These are phyloP conservation scores for Penicillium psychrosexuale DNA, from an alignment of 2,329 filamentous ascomycete species.

Conservation along the genomic window DNA sequence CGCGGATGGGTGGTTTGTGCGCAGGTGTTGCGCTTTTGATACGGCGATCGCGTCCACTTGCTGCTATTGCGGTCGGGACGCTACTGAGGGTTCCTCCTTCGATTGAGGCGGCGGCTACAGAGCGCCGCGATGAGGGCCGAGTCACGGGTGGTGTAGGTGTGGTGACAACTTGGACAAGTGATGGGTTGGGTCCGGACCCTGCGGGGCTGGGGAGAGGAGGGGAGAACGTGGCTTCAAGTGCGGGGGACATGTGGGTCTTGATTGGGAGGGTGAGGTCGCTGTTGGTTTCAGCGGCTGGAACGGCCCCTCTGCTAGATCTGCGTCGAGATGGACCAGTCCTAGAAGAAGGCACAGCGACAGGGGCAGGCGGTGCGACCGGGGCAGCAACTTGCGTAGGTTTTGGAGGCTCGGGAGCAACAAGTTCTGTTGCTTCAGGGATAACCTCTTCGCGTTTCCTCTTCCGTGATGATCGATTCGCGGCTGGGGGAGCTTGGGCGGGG, in stretches of 20 bases:
- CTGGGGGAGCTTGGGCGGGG: constrained; percentile 21
- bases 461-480: constrained; percentile 27
- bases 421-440: constrained; percentile 26
- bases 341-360: not conserved
- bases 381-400: not conserved
- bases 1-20: constrained; percentile 40
- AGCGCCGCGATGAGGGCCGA: constrained; percentile 35
- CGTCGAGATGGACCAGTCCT: constrained; percentile 28
- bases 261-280: constrained; percentile 30
- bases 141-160: constrained; percentile 35
- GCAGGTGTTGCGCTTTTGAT: constrained; percentile 45
- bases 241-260: constrained; percentile 14
- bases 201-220: constrained; percentile 24
- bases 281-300: constrained; percentile 33
- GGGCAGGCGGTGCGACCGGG: constrained; percentile 1
- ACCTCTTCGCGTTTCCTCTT: constrained; percentile 58
- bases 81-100: constrained; percentile 21
- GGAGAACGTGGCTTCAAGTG: constrained; percentile 20
- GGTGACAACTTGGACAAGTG: constrained; percentile 13
- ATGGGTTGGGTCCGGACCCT: constrained; percentile 24
- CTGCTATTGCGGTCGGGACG: constrained; percentile 12
- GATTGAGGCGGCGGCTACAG: constrained; percentile 27
- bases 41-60: constrained; percentile 34
- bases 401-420: not conserved
- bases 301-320: constrained; percentile 42